These are phyloP conservation scores for Schizophyllum commune DNA, from an alignment of 1,284 basidiomycete genomes.

Conservation along the genomic window DNA sequence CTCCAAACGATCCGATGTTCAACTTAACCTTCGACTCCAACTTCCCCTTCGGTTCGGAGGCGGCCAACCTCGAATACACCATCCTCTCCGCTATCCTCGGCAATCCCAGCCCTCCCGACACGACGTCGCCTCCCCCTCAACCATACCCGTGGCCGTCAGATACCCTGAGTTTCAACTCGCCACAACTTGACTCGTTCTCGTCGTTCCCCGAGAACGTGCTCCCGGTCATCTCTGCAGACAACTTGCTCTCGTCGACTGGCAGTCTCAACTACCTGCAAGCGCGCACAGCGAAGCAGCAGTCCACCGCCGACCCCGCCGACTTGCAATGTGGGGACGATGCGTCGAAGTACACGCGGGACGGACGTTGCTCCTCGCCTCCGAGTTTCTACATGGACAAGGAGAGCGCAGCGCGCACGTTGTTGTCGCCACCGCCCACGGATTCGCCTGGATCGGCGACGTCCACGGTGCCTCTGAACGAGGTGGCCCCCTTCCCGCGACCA, in stretches of 20 bases:
- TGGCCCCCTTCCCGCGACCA: slow-evolving; percentile 18
- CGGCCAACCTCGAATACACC: slow-evolving; percentile 87
- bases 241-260: not conserved
- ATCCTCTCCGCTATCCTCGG: slow-evolving; percentile 88
- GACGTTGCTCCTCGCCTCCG: slow-evolving; percentile 30
- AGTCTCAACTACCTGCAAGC: slow-evolving; percentile 17
- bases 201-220: slow-evolving; percentile 10
- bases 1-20: slow-evolving; percentile 54
- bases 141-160: slow-evolving; percentile 35
- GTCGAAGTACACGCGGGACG: slow-evolving; percentile 41
- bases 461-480: slow-evolving; percentile 18
- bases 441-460: slow-evolving; percentile 27
- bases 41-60: slow-evolving; percentile 76
- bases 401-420: slow-evolving; percentile 22
- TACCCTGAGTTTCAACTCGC: slow-evolving; percentile 34
- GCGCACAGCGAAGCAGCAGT: slow-evolving; percentile 19
- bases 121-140: slow-evolving; percentile 33
- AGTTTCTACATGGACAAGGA: slow-evolving; percentile 19
- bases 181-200: slow-evolving; percentile 12
- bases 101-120: slow-evolving; percentile 60
- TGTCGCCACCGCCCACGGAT: slow-evolving; percentile 38
- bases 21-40: slow-evolving; percentile 53
- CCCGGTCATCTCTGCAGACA: slow-evolving; percentile 1
- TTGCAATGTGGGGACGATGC: slow-evolving; percentile 19
- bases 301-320: slow-evolving; percentile 16